Conservation (phyloP, 2,329 filamentous ascomycete species). For the Pseudogymnoascus sp. region DNA sequence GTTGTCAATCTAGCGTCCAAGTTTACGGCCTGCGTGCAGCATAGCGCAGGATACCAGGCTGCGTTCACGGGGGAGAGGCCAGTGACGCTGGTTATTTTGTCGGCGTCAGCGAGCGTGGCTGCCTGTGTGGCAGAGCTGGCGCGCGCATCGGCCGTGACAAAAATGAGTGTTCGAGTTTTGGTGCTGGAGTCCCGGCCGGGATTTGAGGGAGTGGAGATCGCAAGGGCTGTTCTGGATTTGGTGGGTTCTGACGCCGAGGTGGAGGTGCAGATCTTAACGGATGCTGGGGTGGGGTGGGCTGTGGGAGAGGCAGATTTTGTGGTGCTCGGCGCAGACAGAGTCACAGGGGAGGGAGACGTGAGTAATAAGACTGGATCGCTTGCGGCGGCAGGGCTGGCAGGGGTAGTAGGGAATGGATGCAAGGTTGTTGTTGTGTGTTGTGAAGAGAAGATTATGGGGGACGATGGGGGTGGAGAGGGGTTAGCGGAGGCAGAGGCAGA, state of each 20-base stretch:
- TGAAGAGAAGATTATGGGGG: conserved; percentile 50
- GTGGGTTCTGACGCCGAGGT: conserved; percentile 21
- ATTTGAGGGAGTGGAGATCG: conserved; percentile 53
- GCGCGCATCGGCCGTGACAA: conserved; percentile 28
- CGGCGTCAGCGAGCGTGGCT: conserved; percentile 53
- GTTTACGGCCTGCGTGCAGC: conserved; percentile 23
- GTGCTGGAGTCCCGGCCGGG: conserved; percentile 60
- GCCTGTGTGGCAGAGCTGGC: conserved; percentile 33
- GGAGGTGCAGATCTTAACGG: conserved; percentile 39
- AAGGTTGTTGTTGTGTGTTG: conserved; percentile 50
- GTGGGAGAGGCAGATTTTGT: conserved; percentile 46
- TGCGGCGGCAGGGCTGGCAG: conserved; percentile 47
- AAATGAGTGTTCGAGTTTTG: conserved; percentile 34
- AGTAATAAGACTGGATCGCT: conserved; percentile 61
- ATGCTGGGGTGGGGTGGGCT: conserved; percentile 50
- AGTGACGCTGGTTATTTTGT: conserved; percentile 51
- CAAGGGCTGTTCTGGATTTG: conserved; percentile 33
- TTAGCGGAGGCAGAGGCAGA: conserved; percentile 35
- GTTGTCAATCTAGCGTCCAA: conserved; percentile 16
- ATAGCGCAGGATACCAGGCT: conserved; percentile 17
- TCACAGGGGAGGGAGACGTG: conserved; percentile 48
- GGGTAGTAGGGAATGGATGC: conserved; percentile 36
- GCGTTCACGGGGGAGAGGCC: not conserved
- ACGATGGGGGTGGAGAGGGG: conserved; percentile 24
- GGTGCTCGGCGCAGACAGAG: conserved; percentile 56